Base-by-base conservation (phyloP, 2,329 filamentous ascomycete genomes). In the Fusarium proliferatum region DNA sequence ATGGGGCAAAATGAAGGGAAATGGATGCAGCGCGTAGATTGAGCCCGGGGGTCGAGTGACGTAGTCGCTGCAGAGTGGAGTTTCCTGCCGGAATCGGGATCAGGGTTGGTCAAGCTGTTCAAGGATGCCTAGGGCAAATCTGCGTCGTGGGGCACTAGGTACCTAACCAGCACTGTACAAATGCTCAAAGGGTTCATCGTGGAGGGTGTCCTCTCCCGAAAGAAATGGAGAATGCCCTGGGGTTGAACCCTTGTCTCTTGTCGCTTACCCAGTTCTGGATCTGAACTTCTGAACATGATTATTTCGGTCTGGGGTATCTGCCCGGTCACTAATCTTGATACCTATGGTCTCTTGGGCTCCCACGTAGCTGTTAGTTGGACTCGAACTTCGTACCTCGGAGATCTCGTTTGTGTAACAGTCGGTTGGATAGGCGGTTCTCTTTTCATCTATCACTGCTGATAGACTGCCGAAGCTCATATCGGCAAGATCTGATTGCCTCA, bases 41-140 rank as follows among this genome's bases (percentile, higher is more conserved):
- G 53, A 57, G 52, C 45, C 73, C 51, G 69, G 65, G 73, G 64
- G 57, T 64, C 26, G 41, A 55, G 72, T 74, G 72, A 74, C 72
- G 76, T 78, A 71, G 76, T 70, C 58, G 46, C 67, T 66, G 21
- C 45, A 33, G 36, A n/a, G 72, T 74, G 71, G 68, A 30, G 42
- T 38, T 36, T 59, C 19, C 34, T 36, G 57, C 68, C 71, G 57
- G 49, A 61, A 74, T 74, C 71, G 72, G 66, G 68, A 30, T 42
- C 55, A 53, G 61, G 60, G 64, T 69, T 66, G 71, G 71, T 33
- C 57, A 67, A 45, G 56, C 36, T 42, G 36, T 42, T 46, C 70
- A 64, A 65, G 65, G 58, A 59, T 51, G 42, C 36, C 39, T 58
- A 34, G 55, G 59, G 43, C 33, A 41, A 67, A 63, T 55, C 67